A percentile compares a stretch with the other conserved stretches of the same genome.
Conservation (phyloP, 2,329 filamentous ascomycete genomes). For the Cordyceps fumosorosea region DNA sequence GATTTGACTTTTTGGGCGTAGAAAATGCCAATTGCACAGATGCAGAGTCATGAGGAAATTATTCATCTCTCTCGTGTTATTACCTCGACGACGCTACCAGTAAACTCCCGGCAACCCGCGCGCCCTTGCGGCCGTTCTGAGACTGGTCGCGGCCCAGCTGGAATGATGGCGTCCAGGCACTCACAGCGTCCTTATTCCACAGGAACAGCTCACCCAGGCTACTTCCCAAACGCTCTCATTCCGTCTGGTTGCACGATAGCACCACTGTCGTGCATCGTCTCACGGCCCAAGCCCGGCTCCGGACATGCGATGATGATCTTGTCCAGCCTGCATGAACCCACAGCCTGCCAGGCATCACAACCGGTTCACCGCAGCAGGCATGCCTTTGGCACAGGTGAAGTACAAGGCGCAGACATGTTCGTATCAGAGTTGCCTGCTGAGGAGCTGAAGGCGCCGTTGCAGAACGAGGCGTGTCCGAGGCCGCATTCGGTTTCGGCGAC, state of each 20-base stretch:
- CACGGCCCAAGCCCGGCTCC: background rate
- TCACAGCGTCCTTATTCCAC: background rate
- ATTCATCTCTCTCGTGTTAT: background rate
- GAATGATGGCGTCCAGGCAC: background rate
- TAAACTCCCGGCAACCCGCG: background rate
- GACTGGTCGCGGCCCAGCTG: background rate
- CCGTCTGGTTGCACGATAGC: background rate
- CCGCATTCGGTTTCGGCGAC: background rate
- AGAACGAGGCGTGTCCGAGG: background rate
- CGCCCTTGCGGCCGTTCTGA: background rate
- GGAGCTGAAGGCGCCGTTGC: background rate
- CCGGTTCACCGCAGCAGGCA: background rate
- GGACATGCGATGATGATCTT: background rate
- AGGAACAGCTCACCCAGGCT: background rate
- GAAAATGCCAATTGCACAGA: background rate
- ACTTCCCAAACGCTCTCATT: background rate
- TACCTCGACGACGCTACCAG: background rate
- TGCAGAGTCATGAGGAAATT: background rate
- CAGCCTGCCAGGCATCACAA: background rate
- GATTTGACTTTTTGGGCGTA: background rate
- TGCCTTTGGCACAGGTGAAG: background rate
- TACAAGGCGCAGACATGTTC: background rate
- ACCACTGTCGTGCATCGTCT: background rate
- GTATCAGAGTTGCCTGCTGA: background rate
- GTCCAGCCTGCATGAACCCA: background rate